These are phyloP conservation scores for Thuja plicata DNA, from an alignment of 83 land plant species.

Conservation along the genomic window DNA sequence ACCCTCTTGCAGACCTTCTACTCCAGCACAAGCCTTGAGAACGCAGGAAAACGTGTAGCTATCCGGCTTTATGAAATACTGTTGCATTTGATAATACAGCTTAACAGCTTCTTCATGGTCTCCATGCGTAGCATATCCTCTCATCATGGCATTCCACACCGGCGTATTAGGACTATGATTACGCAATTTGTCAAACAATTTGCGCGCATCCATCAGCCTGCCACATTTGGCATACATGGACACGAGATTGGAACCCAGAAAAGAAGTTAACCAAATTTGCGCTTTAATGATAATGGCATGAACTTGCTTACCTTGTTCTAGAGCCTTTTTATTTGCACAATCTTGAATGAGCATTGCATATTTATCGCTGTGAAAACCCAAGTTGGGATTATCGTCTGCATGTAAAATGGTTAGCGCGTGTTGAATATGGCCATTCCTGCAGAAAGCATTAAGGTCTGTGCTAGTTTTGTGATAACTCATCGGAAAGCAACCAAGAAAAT, in stretches of 20 bases:
- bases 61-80: too few species aligned
- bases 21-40: constrained; percentile 46
- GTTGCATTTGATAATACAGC: too few species aligned
- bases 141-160: constrained; percentile 64
- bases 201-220: constrained; percentile 18
- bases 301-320: constrained; percentile 39
- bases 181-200: too few species aligned
- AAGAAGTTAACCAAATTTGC: constrained; percentile 19
- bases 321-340: constrained; percentile 37
- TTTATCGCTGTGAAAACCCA: constrained; percentile 8
- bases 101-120: constrained; percentile 14
- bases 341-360: constrained; percentile 37
- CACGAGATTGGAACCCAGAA: constrained; percentile 49
- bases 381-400: not conserved
- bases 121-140: constrained; percentile 37
- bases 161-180: constrained; percentile 31
- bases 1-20: constrained; percentile 24
- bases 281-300: constrained; percentile 39
- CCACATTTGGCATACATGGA: constrained; percentile 64
- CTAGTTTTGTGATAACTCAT: too few species aligned
- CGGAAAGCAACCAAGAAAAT: too few species aligned
- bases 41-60: constrained; percentile 14
- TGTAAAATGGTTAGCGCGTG: not conserved
- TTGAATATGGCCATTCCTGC: not conserved
- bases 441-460: not conserved